A percentile compares a stretch with the other conserved stretches of the same genome.
phyloP scores from a whole-genome alignment of 371 early-diverging fungal species.

The Dichotomocladium elegans region DNA sequence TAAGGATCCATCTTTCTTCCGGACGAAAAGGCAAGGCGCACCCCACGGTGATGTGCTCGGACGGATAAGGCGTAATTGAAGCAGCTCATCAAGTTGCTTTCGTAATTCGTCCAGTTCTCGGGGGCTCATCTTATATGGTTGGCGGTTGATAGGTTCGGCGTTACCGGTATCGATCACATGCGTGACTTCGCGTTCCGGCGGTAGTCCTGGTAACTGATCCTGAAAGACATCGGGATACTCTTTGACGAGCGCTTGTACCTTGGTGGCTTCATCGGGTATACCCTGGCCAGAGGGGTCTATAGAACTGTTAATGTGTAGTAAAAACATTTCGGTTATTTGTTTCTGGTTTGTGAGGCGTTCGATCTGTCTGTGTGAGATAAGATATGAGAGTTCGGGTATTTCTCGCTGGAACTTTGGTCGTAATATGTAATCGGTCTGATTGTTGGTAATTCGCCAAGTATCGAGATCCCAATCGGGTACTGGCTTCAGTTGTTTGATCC shows the following conservation, averaged over 20 bases:
- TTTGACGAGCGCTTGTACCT: neutral
- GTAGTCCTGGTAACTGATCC: neutral
- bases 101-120: conserved; percentile 3
- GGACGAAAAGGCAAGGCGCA: no score
- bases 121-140: conserved; percentile 9
- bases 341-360: neutral
- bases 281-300: no score
- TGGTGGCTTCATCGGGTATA: no score
- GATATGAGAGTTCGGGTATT: neutral
- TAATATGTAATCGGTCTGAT: neutral
- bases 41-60: neutral
- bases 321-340: neutral
- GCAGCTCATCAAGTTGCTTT: neutral
- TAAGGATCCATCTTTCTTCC: neutral
- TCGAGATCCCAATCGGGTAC: conserved; percentile 2
- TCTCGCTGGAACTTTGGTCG: neutral
- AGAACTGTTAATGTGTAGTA: no score
- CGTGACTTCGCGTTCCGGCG: neutral
- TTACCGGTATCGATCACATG: neutral
- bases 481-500: neutral
- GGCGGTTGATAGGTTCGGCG: conserved; percentile 2
- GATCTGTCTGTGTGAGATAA: neutral
- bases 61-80: neutral
- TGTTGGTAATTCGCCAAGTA: neutral
- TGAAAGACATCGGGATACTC: neutral